phyloP scores from a whole-genome alignment of 2,329 filamentous ascomycete genomes.

The Ploettnerulaceae sp. region DNA sequence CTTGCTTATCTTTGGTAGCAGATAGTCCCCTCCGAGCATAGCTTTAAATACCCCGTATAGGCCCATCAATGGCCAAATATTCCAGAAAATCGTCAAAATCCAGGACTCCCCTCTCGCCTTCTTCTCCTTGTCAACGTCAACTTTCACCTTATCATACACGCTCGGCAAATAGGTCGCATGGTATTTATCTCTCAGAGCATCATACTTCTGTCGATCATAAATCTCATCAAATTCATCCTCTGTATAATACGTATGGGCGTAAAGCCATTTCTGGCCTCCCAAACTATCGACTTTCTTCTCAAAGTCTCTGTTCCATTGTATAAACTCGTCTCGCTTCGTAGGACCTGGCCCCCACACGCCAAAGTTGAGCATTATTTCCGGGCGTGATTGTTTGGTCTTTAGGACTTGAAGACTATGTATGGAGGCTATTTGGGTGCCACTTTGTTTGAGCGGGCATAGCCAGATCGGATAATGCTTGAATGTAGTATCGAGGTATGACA shows the following conservation, averaged over 20 bases:
- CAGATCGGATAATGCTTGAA: constrained; percentile 40
- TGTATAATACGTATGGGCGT: constrained; percentile 78
- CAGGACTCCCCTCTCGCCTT: constrained; percentile 31
- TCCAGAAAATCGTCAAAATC: constrained; percentile 29
- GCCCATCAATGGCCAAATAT: constrained; percentile 15
- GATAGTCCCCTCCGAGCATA: constrained; percentile 15
- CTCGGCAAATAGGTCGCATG: constrained; percentile 58
- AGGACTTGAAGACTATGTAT: constrained; percentile 18
- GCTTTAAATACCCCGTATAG: constrained; percentile 19
- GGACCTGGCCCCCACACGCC: constrained; percentile 79
- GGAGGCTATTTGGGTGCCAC: constrained; percentile 18
- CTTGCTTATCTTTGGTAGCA: constrained; percentile 9
- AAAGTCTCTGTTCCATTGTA: constrained; percentile 63
- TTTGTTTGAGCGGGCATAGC: constrained; percentile 48
- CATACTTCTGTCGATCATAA: constrained; percentile 56
- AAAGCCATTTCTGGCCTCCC: constrained; percentile 79
- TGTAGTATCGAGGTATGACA: constrained; percentile 43
- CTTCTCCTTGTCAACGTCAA: constrained; percentile 41
- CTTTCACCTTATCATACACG: constrained; percentile 66
- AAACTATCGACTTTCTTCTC: constrained; percentile 65
- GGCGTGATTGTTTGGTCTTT: constrained; percentile 26
- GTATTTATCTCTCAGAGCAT: constrained; percentile 58
- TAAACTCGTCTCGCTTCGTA: constrained; percentile 48
- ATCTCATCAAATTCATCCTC: constrained; percentile 63
- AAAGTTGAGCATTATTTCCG: constrained; percentile 54